Evolutionary conservation across 2,329 filamentous ascomycete genomes (phyloP).

Genomic region (Neurospora crassa): DNA sequence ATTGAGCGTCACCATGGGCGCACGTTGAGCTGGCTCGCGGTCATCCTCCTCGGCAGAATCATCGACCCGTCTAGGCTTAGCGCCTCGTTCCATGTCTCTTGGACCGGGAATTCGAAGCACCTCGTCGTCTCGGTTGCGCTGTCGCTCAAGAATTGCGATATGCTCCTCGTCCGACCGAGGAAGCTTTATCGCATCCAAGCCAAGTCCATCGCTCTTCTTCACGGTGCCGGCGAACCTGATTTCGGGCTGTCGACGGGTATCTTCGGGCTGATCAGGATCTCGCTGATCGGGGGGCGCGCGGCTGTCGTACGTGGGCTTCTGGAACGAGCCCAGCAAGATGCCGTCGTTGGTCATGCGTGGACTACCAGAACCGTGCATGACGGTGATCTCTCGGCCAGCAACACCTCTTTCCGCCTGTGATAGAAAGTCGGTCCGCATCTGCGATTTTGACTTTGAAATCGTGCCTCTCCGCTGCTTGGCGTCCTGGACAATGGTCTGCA

Average conservation of each 20-base stretch:
- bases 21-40: constrained; percentile 13
- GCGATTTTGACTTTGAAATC: constrained; percentile 51
- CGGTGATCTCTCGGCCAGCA: constrained; percentile 53
- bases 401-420: constrained; percentile 50
- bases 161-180: constrained; percentile 61
- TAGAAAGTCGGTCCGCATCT: constrained; percentile 32
- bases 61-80: constrained; percentile 50
- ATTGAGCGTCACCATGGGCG: constrained; percentile 6
- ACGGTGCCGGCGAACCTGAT: constrained; percentile 64
- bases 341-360: constrained; percentile 52
- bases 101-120: constrained; percentile 86
- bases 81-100: constrained; percentile 76
- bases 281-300: not conserved
- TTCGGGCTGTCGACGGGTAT: constrained; percentile 22
- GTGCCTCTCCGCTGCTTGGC: constrained; percentile 57
- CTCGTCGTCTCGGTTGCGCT: constrained; percentile 65
- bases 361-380: constrained; percentile 49
- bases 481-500: constrained; percentile 73
- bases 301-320: constrained; percentile 1
- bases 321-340: constrained; percentile 31
- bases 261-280: not conserved
- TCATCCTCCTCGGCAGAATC: constrained; percentile 25
- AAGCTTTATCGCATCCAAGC: constrained; percentile 36
- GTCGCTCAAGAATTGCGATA: constrained; percentile 79
- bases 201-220: constrained; percentile 46